These are phyloP conservation scores for Pichia sp. DNA, from an alignment of 1,139 yeast genomes.

Conservation along the genomic window DNA sequence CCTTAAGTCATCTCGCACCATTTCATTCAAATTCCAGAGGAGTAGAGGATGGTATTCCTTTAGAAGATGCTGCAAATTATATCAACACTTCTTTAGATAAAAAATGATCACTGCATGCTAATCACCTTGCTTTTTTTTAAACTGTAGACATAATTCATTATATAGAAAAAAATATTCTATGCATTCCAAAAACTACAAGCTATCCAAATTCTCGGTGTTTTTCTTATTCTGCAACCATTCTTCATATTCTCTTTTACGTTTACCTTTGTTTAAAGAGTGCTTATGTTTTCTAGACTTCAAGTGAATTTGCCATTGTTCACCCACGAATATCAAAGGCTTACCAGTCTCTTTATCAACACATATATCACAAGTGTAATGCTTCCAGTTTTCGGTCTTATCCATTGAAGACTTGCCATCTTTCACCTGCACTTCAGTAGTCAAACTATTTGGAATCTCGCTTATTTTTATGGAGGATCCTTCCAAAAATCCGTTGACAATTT, in stretches of 20 bases:
- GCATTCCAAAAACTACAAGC: not conserved
- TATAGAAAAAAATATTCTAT: not conserved
- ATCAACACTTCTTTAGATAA: not conserved
- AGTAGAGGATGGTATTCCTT: constrained; percentile 13
- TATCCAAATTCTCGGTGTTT: not conserved
- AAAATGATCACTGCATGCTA: not conserved
- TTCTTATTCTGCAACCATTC: constrained; percentile 28
- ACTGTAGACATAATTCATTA: not conserved
- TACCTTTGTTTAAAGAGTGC: constrained; percentile 33
- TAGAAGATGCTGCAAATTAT: constrained; percentile 10
- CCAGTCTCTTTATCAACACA: constrained; percentile 53
- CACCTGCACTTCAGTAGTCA: constrained; percentile 24
- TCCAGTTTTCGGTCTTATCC: constrained; percentile 40
- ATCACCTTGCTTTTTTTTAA: not conserved
- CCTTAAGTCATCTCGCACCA: constrained; percentile 12
- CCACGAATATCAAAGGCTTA: constrained; percentile 58
- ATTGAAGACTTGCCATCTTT: constrained; percentile 7
- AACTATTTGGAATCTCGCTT: constrained; percentile 36
- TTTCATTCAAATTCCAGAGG: constrained; percentile 9
- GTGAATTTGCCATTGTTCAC: constrained; percentile 69
- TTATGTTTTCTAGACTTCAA: constrained; percentile 58
- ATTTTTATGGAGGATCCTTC: constrained; percentile 14
- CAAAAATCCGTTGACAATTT: constrained; percentile 42
- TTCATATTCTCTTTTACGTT: constrained; percentile 38
- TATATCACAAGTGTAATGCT: constrained; percentile 56